Percentiles rank a stretch among this genome's conserved stretches.
Conservation (phyloP, 768 basidiomycete genomes). For the Mycena maculata region DNA sequence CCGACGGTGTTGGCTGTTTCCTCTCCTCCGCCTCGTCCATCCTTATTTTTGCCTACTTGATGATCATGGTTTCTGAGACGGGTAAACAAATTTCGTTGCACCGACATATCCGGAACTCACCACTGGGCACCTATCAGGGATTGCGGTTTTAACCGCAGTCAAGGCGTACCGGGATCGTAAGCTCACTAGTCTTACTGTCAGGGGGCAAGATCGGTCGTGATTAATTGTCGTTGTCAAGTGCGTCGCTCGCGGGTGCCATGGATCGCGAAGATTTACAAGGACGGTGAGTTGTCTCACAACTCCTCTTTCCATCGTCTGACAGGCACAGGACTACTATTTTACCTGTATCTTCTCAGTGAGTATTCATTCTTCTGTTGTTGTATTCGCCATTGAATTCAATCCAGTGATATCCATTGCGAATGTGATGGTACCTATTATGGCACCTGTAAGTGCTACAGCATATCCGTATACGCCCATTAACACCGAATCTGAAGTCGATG, state of each 20-base stretch:
- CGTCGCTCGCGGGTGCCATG: slow-evolving; percentile 49
- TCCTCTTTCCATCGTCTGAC: not conserved
- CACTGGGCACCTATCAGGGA: slow-evolving; percentile 41
- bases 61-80: slow-evolving; percentile 54
- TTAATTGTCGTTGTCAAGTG: slow-evolving; percentile 41
- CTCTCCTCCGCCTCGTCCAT: slow-evolving; percentile 48
- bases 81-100: slow-evolving; percentile 49
- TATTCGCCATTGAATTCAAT: not conserved
- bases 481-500: no score
- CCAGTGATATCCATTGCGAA: slow-evolving; percentile 54
- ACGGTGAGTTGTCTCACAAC: slow-evolving; percentile 43
- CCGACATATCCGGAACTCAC: not conserved
- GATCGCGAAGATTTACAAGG: slow-evolving; percentile 52
- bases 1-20: slow-evolving; percentile 45
- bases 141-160: slow-evolving; percentile 51
- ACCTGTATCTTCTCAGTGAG: slow-evolving; percentile 53
- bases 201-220: not conserved
- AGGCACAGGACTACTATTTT: slow-evolving; percentile 52
- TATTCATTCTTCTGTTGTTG: no score
- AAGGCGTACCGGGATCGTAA: slow-evolving; percentile 53
- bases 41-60: slow-evolving; percentile 52
- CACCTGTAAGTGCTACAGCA: slow-evolving; percentile 44
- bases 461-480: not conserved
- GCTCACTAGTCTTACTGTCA: slow-evolving; percentile 29
- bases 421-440: slow-evolving; percentile 51